phyloP scores from a whole-genome alignment of 83 land plant genomes.

The Thuja plicata region DNA sequence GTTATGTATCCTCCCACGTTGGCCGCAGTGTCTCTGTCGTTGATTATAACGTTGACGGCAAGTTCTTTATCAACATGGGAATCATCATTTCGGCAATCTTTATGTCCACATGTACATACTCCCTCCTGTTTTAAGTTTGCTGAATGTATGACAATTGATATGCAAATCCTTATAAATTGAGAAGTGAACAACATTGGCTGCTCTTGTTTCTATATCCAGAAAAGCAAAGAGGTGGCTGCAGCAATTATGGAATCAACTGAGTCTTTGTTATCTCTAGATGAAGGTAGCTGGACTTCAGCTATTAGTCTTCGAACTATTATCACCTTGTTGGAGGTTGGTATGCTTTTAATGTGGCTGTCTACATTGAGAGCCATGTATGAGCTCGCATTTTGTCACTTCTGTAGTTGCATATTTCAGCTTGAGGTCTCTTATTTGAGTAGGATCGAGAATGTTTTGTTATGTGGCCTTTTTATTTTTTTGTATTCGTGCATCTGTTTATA shows the following conservation, averaged over 20 bases:
- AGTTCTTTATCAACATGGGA: background rate
- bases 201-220: slow-evolving; percentile 11
- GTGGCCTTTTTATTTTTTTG: background rate
- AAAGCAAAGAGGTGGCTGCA: slow-evolving; percentile 14
- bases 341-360: background rate
- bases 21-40: background rate
- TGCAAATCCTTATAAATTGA: background rate
- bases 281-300: slow-evolving; percentile 15
- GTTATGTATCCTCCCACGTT: background rate
- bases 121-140: background rate
- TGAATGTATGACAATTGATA: background rate
- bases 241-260: slow-evolving; percentile 28
- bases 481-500: background rate
- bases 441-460: slow-evolving; percentile 7
- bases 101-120: background rate
- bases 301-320: slow-evolving; percentile 16
- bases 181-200: background rate
- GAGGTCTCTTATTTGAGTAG: background rate
- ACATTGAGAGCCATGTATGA: too few species aligned
- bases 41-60: background rate
- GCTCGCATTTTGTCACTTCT: background rate
- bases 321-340: slow-evolving; percentile 24
- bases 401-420: background rate
- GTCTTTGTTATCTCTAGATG: slow-evolving; percentile 15
- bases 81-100: background rate